These are phyloP conservation scores for Ricinus communis DNA, from an alignment of 345 rosid genomes.

Conservation along the genomic window DNA sequence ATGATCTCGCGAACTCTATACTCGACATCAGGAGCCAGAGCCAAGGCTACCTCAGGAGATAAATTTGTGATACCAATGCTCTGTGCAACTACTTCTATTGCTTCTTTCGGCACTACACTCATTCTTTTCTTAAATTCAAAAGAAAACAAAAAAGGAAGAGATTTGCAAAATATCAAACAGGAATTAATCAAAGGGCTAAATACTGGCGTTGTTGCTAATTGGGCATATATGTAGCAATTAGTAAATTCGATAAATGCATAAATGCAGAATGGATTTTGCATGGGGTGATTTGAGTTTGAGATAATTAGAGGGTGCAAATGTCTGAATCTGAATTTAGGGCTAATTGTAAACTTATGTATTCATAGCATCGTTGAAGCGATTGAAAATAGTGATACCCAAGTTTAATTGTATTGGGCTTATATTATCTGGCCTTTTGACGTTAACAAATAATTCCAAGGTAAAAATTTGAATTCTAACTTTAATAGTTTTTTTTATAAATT, in stretches of 20 bases:
- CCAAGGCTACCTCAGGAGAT: constrained; percentile 62
- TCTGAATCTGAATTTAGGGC: constrained; percentile 9
- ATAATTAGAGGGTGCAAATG: background rate
- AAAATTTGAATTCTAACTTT: too few relatives aligned
- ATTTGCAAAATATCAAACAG: background rate
- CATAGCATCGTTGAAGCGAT: background rate
- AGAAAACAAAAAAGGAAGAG: too few relatives aligned
- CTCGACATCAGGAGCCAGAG: constrained; percentile 81
- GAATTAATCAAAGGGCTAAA: background rate
- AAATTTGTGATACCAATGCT: constrained; percentile 71
- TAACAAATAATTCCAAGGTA: too few relatives aligned
- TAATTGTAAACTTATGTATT: background rate
- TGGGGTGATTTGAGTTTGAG: too few relatives aligned
- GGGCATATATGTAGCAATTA: background rate
- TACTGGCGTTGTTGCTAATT: too few relatives aligned
- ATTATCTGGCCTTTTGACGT: too few relatives aligned
- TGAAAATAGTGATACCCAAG: too few relatives aligned
- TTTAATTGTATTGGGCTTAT: too few relatives aligned
- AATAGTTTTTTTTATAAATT: too few relatives aligned
- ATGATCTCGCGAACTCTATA: constrained; percentile 80
- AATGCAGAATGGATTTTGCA: too few relatives aligned
- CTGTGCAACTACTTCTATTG: constrained; percentile 86
- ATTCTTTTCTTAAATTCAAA: constrained; percentile 15
- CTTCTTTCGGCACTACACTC: constrained; percentile 67
- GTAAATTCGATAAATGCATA: background rate